These are phyloP conservation scores for Piper betle DNA, from an alignment of 164 flowering plant genomes.

Conservation along the genomic window DNA sequence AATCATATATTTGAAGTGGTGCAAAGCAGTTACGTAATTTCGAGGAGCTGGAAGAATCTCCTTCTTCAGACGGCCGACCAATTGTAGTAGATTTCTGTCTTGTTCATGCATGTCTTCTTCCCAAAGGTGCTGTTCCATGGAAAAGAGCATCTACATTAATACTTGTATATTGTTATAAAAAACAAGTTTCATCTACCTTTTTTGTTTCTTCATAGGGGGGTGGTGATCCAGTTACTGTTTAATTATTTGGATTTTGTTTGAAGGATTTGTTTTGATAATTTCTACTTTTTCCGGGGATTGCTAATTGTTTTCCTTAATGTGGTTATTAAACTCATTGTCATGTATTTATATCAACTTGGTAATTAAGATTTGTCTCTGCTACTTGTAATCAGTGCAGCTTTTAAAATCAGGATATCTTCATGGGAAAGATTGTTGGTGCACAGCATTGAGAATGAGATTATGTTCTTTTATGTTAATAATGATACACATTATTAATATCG, in stretches of 20 bases:
- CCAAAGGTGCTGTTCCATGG: not conserved
- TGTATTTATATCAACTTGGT: no score
- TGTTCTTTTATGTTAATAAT: not conserved
- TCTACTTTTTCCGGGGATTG: not conserved
- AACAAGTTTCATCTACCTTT: not conserved
- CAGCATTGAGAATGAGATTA: not conserved
- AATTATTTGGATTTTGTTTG: not conserved
- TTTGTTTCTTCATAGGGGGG: not conserved
- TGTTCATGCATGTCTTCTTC: not conserved
- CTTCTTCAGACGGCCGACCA: not conserved
- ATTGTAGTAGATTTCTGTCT: not conserved
- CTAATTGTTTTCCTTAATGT: not conserved
- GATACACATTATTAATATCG: not conserved
- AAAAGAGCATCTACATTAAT: not conserved
- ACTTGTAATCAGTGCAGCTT: not conserved
- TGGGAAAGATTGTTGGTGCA: not conserved
- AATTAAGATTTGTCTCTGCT: no score
- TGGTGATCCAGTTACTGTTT: not conserved
- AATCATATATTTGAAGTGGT: not conserved
- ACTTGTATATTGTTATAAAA: not conserved
- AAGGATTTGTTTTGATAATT: not conserved
- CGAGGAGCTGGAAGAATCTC: not conserved
- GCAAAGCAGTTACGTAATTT: no score
- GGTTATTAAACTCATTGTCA: no score
- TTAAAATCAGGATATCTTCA: not conserved